phyloP scores from a whole-genome alignment of 345 rosid species.

The Salix purpurea region DNA sequence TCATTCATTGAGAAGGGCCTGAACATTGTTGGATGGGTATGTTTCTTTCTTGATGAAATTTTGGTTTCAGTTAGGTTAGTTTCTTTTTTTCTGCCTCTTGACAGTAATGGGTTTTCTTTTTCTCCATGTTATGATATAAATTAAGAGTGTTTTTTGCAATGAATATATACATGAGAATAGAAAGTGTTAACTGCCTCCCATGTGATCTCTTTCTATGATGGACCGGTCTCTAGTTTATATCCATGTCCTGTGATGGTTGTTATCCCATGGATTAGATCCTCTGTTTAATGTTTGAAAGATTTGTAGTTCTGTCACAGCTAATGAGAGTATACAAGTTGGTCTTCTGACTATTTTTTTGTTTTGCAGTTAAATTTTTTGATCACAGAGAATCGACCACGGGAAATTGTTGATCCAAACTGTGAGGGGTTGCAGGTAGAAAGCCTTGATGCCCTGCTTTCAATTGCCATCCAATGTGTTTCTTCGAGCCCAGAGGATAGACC shows the following conservation, averaged over 20 bases:
- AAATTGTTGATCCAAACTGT: conserved; percentile 64
- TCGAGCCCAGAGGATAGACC: conserved; percentile 84
- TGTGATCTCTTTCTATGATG: background rate
- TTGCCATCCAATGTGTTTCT: conserved; percentile 79
- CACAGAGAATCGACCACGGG: conserved; percentile 62
- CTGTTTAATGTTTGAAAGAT: background rate
- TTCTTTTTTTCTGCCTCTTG: background rate
- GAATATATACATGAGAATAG: background rate
- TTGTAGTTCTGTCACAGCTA: background rate
- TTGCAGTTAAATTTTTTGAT: conserved; percentile 81
- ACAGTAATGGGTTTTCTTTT: background rate
- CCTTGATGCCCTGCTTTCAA: conserved; percentile 74
- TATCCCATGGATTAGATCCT: background rate
- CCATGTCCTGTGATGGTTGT: background rate
- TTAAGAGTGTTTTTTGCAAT: background rate
- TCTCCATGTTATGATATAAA: background rate
- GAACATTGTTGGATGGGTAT: conserved; percentile 98
- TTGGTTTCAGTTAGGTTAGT: background rate
- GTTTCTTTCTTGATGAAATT: conserved; percentile 16
- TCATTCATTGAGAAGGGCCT: conserved; percentile 95
- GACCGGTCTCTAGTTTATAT: background rate
- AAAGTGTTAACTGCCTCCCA: background rate
- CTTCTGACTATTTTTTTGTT: background rate
- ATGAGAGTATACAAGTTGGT: background rate
- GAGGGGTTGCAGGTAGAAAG: conserved; percentile 73